These are phyloP conservation scores for Yamadazyma conglobata DNA, from an alignment of 1,139 yeast species.

Conservation along the genomic window DNA sequence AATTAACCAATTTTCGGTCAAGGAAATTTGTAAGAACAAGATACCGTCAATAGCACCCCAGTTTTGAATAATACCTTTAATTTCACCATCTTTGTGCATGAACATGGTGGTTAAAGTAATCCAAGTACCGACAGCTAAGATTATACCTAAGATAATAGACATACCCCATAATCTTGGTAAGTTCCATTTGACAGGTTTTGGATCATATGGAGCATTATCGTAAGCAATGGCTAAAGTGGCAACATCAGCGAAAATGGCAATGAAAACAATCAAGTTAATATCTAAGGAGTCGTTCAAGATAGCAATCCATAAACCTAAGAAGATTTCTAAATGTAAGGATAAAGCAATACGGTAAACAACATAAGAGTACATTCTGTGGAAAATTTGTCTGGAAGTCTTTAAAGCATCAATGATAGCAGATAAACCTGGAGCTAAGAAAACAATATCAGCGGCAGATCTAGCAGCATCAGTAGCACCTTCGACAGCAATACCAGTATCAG, in stretches of 20 bases:
- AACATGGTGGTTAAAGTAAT: slow-evolving; percentile 89
- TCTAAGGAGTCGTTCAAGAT: slow-evolving; percentile 79
- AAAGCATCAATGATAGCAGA: slow-evolving; percentile 92
- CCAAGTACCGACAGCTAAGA: slow-evolving; percentile 90
- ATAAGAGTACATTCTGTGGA: slow-evolving; percentile 97
- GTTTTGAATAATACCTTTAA: slow-evolving; percentile 79
- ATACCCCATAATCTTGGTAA: slow-evolving; percentile 96
- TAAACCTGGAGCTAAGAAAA: slow-evolving; percentile 94
- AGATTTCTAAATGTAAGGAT: slow-evolving; percentile 87
- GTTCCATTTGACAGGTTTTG: slow-evolving; percentile 98
- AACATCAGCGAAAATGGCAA: slow-evolving; percentile 94
- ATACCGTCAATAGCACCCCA: slow-evolving; percentile 92
- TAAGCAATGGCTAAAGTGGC: slow-evolving; percentile 94
- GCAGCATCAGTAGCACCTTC: slow-evolving; percentile 98
- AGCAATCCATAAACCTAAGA: slow-evolving; percentile 93
- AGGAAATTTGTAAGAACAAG: slow-evolving; percentile 84
- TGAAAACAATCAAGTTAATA: slow-evolving; percentile 86
- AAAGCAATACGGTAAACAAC: slow-evolving; percentile 95
- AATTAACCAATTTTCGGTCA: slow-evolving; percentile 95
- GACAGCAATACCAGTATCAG: slow-evolving; percentile 96
- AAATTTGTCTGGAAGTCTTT: slow-evolving; percentile 92
- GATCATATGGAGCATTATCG: slow-evolving; percentile 97
- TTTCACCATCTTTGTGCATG: slow-evolving; percentile 60
- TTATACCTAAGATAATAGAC: slow-evolving; percentile 78
- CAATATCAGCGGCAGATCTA: slow-evolving; percentile 94